A percentile compares a stretch with the other conserved stretches of the same genome.
Conservation (phyloP, 257 asterid species). For the Lantana camara region DNA sequence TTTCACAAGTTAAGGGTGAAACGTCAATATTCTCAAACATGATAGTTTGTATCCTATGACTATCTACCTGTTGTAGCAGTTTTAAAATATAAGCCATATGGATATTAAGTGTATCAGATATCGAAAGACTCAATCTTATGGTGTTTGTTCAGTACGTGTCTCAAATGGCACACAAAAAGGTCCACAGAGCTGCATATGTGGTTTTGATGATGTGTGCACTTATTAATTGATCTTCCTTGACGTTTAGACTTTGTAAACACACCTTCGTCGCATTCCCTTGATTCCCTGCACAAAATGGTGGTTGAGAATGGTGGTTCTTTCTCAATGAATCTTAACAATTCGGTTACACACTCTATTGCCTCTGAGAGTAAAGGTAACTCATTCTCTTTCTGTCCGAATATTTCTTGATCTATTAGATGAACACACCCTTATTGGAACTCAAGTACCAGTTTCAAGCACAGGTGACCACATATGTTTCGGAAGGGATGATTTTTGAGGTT, state of each 20-base stretch:
- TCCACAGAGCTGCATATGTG: slow-evolving; percentile 20
- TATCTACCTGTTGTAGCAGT: neutral
- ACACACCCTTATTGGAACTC: slow-evolving; percentile 12
- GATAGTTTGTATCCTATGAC: slow-evolving; percentile 82
- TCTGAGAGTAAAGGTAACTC: slow-evolving; percentile 86
- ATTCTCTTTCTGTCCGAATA: slow-evolving; percentile 27
- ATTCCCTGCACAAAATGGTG: slow-evolving; percentile 87
- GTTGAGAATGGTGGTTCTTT: slow-evolving; percentile 91
- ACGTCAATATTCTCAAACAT: slow-evolving; percentile 68
- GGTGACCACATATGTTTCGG: slow-evolving; percentile 1
- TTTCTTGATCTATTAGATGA: neutral
- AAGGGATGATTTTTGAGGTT: slow-evolving; percentile 17
- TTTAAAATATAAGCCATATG: neutral
- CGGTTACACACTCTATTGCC: slow-evolving; percentile 89
- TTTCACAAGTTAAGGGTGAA: slow-evolving; percentile 80
- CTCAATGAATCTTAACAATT: slow-evolving; percentile 91
- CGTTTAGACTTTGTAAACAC: slow-evolving; percentile 80
- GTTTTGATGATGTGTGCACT: slow-evolving; percentile 8
- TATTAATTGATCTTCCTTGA: slow-evolving; percentile 54
- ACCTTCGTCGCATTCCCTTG: slow-evolving; percentile 70
- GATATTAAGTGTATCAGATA: slow-evolving; percentile 15
- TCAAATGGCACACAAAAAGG: slow-evolving; percentile 17
- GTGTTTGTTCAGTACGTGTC: slow-evolving; percentile 11
- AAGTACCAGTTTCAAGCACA: neutral
- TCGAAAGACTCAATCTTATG: neutral